Evolutionary conservation across 2,329 filamentous ascomycete genomes (phyloP), one percentile per base, ranked within the genome.

Genomic region (Chrysosporium queenslandicum): DNA sequence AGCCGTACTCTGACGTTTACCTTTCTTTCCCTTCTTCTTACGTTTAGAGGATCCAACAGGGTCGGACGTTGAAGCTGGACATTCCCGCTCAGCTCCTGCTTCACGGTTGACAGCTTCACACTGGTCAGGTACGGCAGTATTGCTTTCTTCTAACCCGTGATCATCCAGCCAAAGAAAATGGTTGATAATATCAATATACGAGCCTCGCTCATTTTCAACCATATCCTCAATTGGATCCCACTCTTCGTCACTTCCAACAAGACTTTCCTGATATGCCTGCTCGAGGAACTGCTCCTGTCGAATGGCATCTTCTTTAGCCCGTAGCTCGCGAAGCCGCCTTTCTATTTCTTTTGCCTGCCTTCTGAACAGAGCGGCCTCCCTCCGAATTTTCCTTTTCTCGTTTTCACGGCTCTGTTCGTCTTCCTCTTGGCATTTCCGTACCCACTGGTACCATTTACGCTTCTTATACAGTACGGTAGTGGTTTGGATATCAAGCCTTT

Each of bases 401-500:
- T 70, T 74, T 8, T 76, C 73, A 25, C 71, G 69, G 3, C 60
- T 65, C 21, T 61, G 60, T 50, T 76, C 74, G 60, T 76, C 73
- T 25, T 70, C 65, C 14, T 71, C 65, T 57, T 77, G 73, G 30
- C 65, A 68, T 51, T 71, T 56, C 12, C 68, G 64, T 4, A 75
- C 66, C 74, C 74, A 76, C n/a, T 64, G 61, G 56, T 69, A 75
- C 74, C 74, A 77, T 54, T 74, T 71, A 58, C 74, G 68, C 29
- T 53, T 66, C 53, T 68, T 61, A 57, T 74, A 74, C 41, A 75
- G 62, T 8, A 75, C 64, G 49, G 72, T 65, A 5, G 71, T 68
- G 11, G 64, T 70, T 16, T 71, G 67, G 40, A 66, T 68, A 32
- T 72, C 68, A 2, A 76, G 59, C 25, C 64, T 66, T 49, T 75